These are phyloP conservation scores for Escovopsis sp. DNA, from an alignment of 2,329 filamentous ascomycete genomes.

Conservation along the genomic window DNA sequence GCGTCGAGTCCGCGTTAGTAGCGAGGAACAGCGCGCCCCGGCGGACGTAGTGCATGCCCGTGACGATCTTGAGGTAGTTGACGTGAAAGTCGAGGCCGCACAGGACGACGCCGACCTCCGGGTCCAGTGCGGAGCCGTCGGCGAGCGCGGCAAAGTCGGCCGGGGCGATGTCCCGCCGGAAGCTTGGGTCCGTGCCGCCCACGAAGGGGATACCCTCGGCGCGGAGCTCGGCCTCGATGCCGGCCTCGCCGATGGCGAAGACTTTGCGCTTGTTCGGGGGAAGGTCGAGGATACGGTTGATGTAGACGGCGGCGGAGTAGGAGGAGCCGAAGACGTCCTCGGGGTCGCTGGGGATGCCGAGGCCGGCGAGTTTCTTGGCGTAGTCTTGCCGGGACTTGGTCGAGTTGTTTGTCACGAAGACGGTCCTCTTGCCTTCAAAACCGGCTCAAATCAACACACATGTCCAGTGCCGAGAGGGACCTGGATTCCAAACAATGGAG, in stretches of 20 bases:
- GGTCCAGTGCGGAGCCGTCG: constrained; percentile 61
- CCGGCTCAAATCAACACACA: too few species aligned
- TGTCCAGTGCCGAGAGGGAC: too few species aligned
- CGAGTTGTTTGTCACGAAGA: constrained; percentile 98
- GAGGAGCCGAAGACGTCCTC: constrained; percentile 94
- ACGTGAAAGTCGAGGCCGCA: constrained; percentile 86
- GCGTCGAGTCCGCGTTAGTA: constrained; percentile 82
- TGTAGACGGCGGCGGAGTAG: constrained; percentile 92
- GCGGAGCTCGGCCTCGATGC: constrained; percentile 76
- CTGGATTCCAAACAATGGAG: background rate
- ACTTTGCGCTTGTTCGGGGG: constrained; percentile 75
- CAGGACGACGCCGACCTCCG: constrained; percentile 78
- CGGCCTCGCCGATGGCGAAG: constrained; percentile 79
- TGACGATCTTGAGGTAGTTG: constrained; percentile 83
- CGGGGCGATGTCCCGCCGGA: constrained; percentile 61
- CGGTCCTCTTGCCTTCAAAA: constrained; percentile 70
- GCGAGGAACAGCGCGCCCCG: constrained; percentile 76
- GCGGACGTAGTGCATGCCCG: constrained; percentile 73
- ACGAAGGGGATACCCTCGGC: constrained; percentile 67
- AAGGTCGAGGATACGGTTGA: constrained; percentile 76
- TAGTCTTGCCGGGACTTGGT: constrained; percentile 92
- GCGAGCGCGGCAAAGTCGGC: constrained; percentile 71
- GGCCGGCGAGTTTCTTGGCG: constrained; percentile 69
- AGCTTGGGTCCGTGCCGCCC: constrained; percentile 70
- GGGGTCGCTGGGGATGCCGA: constrained; percentile 64